Conservation (phyloP, 257 asterid genomes). For the Vinca minor region DNA sequence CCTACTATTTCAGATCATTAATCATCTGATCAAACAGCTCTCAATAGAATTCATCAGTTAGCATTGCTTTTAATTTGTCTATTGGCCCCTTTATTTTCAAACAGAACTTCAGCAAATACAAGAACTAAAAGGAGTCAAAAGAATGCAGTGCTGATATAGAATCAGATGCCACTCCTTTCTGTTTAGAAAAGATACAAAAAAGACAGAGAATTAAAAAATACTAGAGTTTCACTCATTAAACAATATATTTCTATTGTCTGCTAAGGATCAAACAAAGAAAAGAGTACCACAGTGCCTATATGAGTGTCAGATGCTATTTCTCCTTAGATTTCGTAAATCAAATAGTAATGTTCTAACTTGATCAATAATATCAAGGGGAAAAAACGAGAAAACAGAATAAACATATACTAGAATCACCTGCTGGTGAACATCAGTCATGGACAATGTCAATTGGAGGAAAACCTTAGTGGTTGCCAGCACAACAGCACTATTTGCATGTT, state of each 20-base stretch:
- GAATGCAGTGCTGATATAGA: background rate
- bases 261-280: background rate
- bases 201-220: background rate
- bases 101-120: background rate
- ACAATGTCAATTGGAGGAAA: slow-evolving; percentile 85
- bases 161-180: background rate
- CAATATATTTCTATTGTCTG: background rate
- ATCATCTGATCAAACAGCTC: too few species aligned
- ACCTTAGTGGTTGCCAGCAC: slow-evolving; percentile 91
- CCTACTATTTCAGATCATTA: background rate
- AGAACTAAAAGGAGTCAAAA: too few species aligned
- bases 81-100: background rate
- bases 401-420: slow-evolving; percentile 47
- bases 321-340: background rate
- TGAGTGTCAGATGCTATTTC: background rate
- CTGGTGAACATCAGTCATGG: slow-evolving; percentile 98
- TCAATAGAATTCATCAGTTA: background rate
- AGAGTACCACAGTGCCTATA: background rate
- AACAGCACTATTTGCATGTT: slow-evolving; percentile 99
- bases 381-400: slow-evolving; percentile 9
- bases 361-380: background rate
- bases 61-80: background rate
- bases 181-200: background rate
- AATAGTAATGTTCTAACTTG: background rate
- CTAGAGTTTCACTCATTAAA: background rate